phyloP scores from a whole-genome alignment of 148 eudicot species.

The Heliosperma pusillum region DNA sequence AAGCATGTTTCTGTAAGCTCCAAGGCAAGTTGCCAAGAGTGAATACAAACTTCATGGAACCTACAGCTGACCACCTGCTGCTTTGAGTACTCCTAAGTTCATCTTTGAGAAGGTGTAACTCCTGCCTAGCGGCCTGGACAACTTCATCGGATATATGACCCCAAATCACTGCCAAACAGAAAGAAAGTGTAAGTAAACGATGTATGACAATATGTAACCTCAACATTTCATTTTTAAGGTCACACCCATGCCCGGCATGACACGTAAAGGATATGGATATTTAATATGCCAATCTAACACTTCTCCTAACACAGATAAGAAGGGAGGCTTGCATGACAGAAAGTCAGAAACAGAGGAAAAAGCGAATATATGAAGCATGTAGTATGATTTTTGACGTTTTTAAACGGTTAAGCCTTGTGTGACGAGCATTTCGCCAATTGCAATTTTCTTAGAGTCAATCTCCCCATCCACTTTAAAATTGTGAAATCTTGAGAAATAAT shows the following conservation, averaged over 20 bases:
- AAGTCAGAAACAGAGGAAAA: too few species aligned
- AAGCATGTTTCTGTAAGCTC: constrained; percentile 61
- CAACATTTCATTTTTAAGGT: neutral
- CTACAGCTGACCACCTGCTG: constrained; percentile 77
- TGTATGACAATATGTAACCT: neutral
- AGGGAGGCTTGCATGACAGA: too few species aligned
- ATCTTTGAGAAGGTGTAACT: constrained; percentile 43
- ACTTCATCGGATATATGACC: constrained; percentile 59
- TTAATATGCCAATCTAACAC: too few species aligned
- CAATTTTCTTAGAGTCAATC: neutral
- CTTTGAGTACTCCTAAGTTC: constrained; percentile 53
- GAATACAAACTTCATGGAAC: constrained; percentile 54
- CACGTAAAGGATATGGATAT: too few species aligned
- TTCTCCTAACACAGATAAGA: too few species aligned
- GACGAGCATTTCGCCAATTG: too few species aligned
- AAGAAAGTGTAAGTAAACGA: neutral
- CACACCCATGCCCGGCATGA: too few species aligned
- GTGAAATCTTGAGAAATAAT: too few species aligned
- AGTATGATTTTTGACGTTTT: too few species aligned
- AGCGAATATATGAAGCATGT: too few species aligned
- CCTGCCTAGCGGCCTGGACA: constrained; percentile 50
- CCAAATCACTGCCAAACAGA: constrained; percentile 62
- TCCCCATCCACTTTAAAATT: neutral
- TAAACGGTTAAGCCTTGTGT: too few species aligned
- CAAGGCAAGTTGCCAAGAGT: constrained; percentile 49